Evolutionary conservation across 306 rosid species (phyloP), one percentile per base, ranked within the genome.

Genomic region (Arachis hypogaea): DNA sequence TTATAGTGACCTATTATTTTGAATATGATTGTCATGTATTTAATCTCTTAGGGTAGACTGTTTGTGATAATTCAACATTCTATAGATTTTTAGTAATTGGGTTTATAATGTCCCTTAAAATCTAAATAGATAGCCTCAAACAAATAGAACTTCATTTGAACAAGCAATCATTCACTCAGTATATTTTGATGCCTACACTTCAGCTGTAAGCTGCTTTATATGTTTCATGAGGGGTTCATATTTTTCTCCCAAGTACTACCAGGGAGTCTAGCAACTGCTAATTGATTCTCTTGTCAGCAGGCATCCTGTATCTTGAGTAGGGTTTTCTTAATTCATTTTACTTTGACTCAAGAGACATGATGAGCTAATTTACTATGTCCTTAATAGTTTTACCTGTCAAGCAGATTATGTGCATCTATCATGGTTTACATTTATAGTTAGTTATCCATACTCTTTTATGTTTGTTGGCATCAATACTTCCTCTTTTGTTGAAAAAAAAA

Each of bases 311-410:
- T 59, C 12, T 42, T 1, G 36, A 54, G 38, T 64, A 42, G 11
- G 47, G 62, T 14, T 74, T 75, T 60, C 54, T 63, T 60, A 46
- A 5, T 60, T 69, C 52, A 58, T 41, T 47, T 18, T 72, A 22
- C 2, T 41, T 18, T 76, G 36, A 51, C 61, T 11, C 38, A 42
- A 4, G 55, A 50, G 8, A 36, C 16, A 54, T 41, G 16, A 22
- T 55, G 9, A 71, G 49, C n/a, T 76, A 68, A 76, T 67, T 67
- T 76, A 11, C 51, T 7, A 46, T 46, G 51, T 46, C 8, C 33
- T 12, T 41, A 73, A 56, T 40, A 38, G 30, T 57, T 58, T 7
- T 66, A 10, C 63, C 41, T 46, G 38, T 55, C n/a, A 11, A 33
- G 59, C 5, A 68, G 59, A n/a, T 52, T 30, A 44, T 61, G 16